Evolutionary conservation across 345 rosid species (phyloP).

Genomic region (Citrus maxima): DNA sequence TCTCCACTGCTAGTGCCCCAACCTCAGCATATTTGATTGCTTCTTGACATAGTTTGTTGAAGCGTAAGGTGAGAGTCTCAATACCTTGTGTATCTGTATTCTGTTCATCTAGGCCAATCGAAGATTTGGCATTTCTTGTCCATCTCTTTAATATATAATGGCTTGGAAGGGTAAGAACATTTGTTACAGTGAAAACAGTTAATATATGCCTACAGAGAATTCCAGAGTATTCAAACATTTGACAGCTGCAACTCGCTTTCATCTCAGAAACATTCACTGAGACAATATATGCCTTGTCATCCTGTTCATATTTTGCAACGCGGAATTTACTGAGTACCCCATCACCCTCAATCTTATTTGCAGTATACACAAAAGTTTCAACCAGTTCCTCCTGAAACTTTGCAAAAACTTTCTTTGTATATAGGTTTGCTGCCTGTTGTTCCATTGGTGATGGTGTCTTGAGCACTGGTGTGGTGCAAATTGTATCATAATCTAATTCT

Average conservation of each 20-base stretch:
- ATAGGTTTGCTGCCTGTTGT: conserved; percentile 63
- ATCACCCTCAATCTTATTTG: conserved; percentile 57
- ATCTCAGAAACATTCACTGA: conserved; percentile 40
- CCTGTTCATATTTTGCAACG: conserved; percentile 61
- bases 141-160: conserved; percentile 58
- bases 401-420: conserved; percentile 52
- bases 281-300: conserved; percentile 54
- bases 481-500: conserved; percentile 65
- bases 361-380: conserved; percentile 64
- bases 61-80: conserved; percentile 46
- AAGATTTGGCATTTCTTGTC: conserved; percentile 58
- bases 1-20: conserved; percentile 53
- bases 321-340: conserved; percentile 40
- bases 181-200: conserved; percentile 66
- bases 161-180: conserved; percentile 59
- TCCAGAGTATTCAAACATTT: conserved; percentile 68
- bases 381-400: conserved; percentile 75
- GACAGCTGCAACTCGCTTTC: conserved; percentile 62
- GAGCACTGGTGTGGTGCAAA: conserved; percentile 42
- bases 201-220: conserved; percentile 59
- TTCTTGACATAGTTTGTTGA: conserved; percentile 52
- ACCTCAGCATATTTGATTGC: conserved; percentile 57
- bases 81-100: conserved; percentile 29
- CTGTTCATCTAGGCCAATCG: conserved; percentile 39
- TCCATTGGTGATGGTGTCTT: conserved; percentile 78